Percentiles rank a stretch among this genome's conserved stretches.
phyloP scores from a whole-genome alignment of 345 rosid genomes.

The Sapria himalayana region DNA sequence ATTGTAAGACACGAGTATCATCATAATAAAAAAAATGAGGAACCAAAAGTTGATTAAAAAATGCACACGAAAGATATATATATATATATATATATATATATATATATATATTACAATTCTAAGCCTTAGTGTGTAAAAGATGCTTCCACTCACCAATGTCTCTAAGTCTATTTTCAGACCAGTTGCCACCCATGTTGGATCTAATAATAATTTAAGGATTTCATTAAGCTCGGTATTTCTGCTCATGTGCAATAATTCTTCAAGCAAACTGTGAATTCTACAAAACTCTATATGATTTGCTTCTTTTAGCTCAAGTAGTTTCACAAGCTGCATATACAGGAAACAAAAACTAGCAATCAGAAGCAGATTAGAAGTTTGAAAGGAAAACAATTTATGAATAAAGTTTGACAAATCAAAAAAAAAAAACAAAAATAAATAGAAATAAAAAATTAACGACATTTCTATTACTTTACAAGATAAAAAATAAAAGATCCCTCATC shows the following conservation, averaged over 20 bases:
- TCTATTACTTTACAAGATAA: too few species aligned
- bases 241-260: slow-evolving; percentile 63
- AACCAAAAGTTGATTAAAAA: too few species aligned
- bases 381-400: not conserved
- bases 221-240: slow-evolving; percentile 35
- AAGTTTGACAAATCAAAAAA: not conserved
- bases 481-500: too few species aligned
- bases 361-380: slow-evolving; percentile 3
- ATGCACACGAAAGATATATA: too few species aligned
- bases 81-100: too few species aligned
- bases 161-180: slow-evolving; percentile 78
- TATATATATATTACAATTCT: too few species aligned
- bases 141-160: slow-evolving; percentile 34
- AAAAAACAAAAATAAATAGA: not conserved
- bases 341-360: slow-evolving; percentile 9
- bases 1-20: too few species aligned
- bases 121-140: too few species aligned
- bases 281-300: slow-evolving; percentile 87
- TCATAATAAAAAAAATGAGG: too few species aligned
- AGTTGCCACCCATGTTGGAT: slow-evolving; percentile 85
- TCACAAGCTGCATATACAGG: slow-evolving; percentile 59
- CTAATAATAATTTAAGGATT: slow-evolving; percentile 61
- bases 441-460: too few species aligned
- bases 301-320: slow-evolving; percentile 82
- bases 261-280: slow-evolving; percentile 64